These are phyloP conservation scores for Verbena officinalis DNA, from an alignment of 257 asterid species.

Conservation along the genomic window DNA sequence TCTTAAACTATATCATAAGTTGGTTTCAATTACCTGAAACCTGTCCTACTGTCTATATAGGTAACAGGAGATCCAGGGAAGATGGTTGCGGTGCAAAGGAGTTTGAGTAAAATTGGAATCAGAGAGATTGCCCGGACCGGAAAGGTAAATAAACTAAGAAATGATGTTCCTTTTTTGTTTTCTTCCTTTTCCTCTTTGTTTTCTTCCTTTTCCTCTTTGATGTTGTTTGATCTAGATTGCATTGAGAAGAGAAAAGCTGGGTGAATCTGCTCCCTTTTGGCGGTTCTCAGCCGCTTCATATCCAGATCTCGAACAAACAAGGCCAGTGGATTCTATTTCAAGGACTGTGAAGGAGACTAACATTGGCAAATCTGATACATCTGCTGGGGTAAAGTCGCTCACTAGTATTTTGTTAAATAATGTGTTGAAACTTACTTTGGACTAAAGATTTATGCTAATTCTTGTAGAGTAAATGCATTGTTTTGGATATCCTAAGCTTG, in stretches of 20 bases:
- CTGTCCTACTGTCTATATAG: constrained; percentile 38
- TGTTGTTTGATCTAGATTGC: constrained; percentile 73
- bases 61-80: constrained; percentile 99
- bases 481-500: constrained; percentile 4
- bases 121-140: constrained; percentile 97
- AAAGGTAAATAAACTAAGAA: constrained; percentile 51
- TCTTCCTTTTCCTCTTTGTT: constrained; percentile 10
- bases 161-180: constrained; percentile 3
- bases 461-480: not conserved
- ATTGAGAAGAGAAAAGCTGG: constrained; percentile 95
- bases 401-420: not conserved
- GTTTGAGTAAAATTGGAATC: constrained; percentile 88
- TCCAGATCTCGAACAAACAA: constrained; percentile 86
- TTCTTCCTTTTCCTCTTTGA: constrained; percentile 13
- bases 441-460: constrained; percentile 5
- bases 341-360: constrained; percentile 38
- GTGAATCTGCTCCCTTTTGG: constrained; percentile 99
- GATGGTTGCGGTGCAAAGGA: constrained; percentile 88
- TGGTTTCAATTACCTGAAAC: constrained; percentile 18
- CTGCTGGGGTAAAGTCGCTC: constrained; percentile 61
- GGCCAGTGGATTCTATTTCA: constrained; percentile 50
- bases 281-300: constrained; percentile 96
- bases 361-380: constrained; percentile 48
- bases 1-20: constrained; percentile 4
- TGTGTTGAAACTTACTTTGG: constrained; percentile 6